Base-by-base conservation (phyloP, 148 eudicot genomes). In the Fallopia convolvulus region DNA sequence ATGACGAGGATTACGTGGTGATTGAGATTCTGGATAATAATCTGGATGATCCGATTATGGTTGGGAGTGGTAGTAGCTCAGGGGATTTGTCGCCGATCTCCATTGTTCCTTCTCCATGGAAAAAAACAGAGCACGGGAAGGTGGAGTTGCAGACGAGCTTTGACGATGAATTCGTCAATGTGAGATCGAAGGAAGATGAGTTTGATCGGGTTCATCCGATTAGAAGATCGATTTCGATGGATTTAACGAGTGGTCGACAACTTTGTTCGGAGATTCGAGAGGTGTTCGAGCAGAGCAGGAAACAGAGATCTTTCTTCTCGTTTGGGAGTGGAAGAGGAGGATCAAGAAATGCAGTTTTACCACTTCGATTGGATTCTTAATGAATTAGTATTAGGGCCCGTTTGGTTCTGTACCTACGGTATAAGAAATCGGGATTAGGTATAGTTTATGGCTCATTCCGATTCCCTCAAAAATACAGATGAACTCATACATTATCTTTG, bases 181-280 rank as follows among this genome's bases (percentile, higher is more conserved):
- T 68, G 72, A 85, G 93, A 60, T 81, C 68, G 3, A 85, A 81
- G 55, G 91, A 89, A 36, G 90, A 87, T 0, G 79, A 77, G 11
- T 89, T 90, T 46, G 36, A 39, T 7, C 23, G 21, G 6, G 80
- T 89, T 17, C 88, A 88, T 33, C 90, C 98, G 0, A 85, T 92
- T 14, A 84, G 98, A 33, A 84, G 98, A 75, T 94, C 98, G 0
- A 85, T 94, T 41, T 94, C 98, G 0, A 92, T 94, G 98, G 97
- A 94, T 81, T 88, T 89, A 12, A 89, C 96, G 1, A 77, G 79
- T 7, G 83, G 87, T 58, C 78, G 82, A 36, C 92, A 87, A 11
- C 86, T 89, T 55, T 84, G 84, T 75, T 26, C 88, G 58, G 90
- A 95, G 32, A 86, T 92, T 63, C 92, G 86, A 79, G 86, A 90